These are phyloP conservation scores for Plantago coronopus DNA, from an alignment of 305 asterid genomes.

Conservation along the genomic window DNA sequence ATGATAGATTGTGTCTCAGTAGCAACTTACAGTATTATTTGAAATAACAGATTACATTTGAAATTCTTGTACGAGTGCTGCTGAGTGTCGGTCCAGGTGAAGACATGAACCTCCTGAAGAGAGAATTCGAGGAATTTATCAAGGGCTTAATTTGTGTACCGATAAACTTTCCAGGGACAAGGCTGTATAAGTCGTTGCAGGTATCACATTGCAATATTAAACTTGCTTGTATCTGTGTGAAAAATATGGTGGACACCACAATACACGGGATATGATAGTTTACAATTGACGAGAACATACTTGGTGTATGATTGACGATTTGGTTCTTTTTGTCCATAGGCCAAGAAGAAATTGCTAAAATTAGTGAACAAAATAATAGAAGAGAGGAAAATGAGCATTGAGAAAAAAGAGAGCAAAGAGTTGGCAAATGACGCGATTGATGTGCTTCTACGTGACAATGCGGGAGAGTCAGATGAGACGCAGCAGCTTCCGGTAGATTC, in stretches of 20 bases:
- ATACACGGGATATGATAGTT: background rate
- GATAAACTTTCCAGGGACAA: constrained; percentile 81
- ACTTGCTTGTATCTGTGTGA: background rate
- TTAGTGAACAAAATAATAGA: constrained; percentile 52
- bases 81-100: constrained; percentile 76
- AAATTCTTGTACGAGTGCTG: constrained; percentile 64
- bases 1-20: background rate
- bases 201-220: constrained; percentile 30
- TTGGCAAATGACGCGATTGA: constrained; percentile 53
- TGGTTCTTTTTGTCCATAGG: constrained; percentile 40
- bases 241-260: background rate
- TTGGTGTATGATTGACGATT: background rate
- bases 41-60: constrained; percentile 66
- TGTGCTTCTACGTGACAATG: constrained; percentile 51
- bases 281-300: background rate
- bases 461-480: constrained; percentile 40
- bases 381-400: constrained; percentile 39
- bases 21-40: background rate
- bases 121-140: constrained; percentile 73
- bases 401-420: constrained; percentile 27
- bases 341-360: constrained; percentile 55
- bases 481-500: constrained; percentile 47
- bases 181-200: constrained; percentile 74
- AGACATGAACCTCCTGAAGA: constrained; percentile 59
- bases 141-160: constrained; percentile 91